Conservation (phyloP, 2,329 filamentous ascomycete species). For the Fusarium sp. region DNA sequence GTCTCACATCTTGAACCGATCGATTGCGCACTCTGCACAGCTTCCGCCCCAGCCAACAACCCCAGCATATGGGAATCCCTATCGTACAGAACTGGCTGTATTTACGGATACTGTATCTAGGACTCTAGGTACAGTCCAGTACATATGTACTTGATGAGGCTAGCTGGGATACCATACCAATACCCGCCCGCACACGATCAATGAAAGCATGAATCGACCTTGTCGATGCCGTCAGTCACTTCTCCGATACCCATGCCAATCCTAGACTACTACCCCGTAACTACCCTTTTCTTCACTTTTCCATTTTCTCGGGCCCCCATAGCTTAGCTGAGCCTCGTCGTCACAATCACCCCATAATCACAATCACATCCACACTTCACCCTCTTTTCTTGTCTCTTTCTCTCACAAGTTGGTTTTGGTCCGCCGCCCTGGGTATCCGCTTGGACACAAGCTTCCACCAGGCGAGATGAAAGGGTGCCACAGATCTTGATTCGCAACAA, state of each 20-base stretch:
- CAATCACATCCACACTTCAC: conserved; percentile 18
- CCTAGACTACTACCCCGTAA: neutral
- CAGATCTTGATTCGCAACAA: conserved; percentile 52
- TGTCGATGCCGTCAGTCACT: conserved; percentile 27
- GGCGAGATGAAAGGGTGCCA: conserved; percentile 52
- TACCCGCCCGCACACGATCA: neutral
- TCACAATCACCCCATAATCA: conserved; percentile 27
- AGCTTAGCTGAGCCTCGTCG: conserved; percentile 36
- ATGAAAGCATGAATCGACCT: neutral
- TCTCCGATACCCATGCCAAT: conserved; percentile 1
- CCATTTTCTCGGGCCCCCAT: conserved; percentile 18
- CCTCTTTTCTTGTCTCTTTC: conserved; percentile 24
- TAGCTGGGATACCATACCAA: conserved; percentile 1
- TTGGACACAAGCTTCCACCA: conserved; percentile 44
- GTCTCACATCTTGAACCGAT: conserved; percentile 38
- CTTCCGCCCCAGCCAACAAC: conserved; percentile 6
- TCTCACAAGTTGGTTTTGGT: conserved; percentile 23
- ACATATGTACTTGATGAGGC: conserved; percentile 7
- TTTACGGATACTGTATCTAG: neutral
- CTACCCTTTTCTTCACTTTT: conserved; percentile 14
- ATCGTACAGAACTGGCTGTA: neutral
- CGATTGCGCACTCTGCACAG: conserved; percentile 39
- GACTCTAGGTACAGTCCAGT: neutral
- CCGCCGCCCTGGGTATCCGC: conserved; percentile 33
- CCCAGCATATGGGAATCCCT: conserved; percentile 21